phyloP scores from a whole-genome alignment of 2,329 filamentous ascomycete species.

The Chrysosphaeria jannelii region DNA sequence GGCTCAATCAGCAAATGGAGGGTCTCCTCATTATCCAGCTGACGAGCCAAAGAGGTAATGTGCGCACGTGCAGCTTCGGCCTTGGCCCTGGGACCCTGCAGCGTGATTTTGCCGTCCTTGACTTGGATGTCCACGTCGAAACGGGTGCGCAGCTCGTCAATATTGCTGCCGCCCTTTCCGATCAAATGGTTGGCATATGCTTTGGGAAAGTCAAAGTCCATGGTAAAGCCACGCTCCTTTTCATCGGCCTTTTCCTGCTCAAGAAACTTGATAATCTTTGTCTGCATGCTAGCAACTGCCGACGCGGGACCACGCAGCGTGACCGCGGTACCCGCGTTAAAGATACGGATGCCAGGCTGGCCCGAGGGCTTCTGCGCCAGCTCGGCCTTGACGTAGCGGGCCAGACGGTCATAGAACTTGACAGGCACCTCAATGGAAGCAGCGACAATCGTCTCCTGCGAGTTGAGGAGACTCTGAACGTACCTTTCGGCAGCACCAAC shows the following conservation, averaged over 20 bases:
- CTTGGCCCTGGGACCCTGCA: conserved; percentile 89
- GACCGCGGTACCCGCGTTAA: conserved; percentile 26
- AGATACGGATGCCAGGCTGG: conserved; percentile 28
- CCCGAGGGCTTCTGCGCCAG: conserved; percentile 24
- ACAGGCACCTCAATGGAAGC: conserved; percentile 23
- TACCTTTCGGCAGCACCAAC: conserved; percentile 24
- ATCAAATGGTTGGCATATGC: conserved; percentile 73
- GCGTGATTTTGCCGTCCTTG: conserved; percentile 74
- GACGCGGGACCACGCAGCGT: conserved; percentile 49
- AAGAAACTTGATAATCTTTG: conserved; percentile 51
- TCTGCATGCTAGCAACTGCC: conserved; percentile 37
- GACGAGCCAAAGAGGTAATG: conserved; percentile 49
- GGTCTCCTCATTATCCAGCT: conserved; percentile 72
- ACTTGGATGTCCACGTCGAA: conserved; percentile 59
- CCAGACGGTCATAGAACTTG: conserved; percentile 32
- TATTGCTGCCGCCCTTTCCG: conserved; percentile 35
- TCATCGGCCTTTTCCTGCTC: conserved; percentile 77
- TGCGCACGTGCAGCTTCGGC: conserved; percentile 62
- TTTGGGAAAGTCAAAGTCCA: conserved; percentile 77
- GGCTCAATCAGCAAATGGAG: conserved; percentile 72
- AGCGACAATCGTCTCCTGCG: conserved; percentile 23
- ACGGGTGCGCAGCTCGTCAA: conserved; percentile 31
- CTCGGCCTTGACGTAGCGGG: conserved; percentile 32
- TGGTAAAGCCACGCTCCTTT: conserved; percentile 66
- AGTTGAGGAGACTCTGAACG: conserved; percentile 24